phyloP scores from a whole-genome alignment of 176 grass and related monocot genomes.

The Elymus sibiricus region DNA sequence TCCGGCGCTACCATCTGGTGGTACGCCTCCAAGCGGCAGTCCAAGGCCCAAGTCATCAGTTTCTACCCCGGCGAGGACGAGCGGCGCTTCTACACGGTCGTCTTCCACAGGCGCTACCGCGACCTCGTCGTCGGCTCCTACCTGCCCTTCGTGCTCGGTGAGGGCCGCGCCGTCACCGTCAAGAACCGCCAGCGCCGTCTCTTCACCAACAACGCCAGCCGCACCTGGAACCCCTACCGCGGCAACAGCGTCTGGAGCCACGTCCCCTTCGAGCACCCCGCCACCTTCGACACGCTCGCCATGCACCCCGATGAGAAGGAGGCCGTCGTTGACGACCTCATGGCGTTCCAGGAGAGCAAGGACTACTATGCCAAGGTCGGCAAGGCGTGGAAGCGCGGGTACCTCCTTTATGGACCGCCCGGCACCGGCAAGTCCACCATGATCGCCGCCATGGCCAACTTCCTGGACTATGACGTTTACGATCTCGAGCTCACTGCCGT shows the following conservation, averaged over 20 bases:
- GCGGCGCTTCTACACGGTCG: constrained; percentile 35
- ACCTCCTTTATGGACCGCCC: constrained; percentile 35
- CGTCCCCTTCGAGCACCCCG: constrained; percentile 64
- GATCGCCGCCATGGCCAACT: constrained; percentile 76
- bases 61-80: not conserved
- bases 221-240: constrained; percentile 5
- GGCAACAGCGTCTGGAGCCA: constrained; percentile 45
- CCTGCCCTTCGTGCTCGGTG: constrained; percentile 30
- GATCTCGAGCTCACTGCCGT: constrained; percentile 67
- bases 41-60: constrained; percentile 10
- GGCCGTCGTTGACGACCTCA: constrained; percentile 51
- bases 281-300: constrained; percentile 56
- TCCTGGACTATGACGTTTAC: constrained; percentile 65
- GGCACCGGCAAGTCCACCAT: constrained; percentile 87
- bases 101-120: constrained; percentile 50
- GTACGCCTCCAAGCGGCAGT: not conserved
- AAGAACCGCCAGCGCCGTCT: constrained; percentile 56
- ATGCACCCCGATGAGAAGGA: constrained; percentile 55
- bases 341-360: constrained; percentile 46
- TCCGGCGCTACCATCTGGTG: constrained; percentile 44
- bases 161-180: constrained; percentile 41
- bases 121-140: constrained; percentile 40
- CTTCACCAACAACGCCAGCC: constrained; percentile 57
- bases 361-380: constrained; percentile 63
- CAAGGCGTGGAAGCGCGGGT: constrained; percentile 64